phyloP scores from a whole-genome alignment of 257 asterid species.

The Solanum infundibuliforme region DNA sequence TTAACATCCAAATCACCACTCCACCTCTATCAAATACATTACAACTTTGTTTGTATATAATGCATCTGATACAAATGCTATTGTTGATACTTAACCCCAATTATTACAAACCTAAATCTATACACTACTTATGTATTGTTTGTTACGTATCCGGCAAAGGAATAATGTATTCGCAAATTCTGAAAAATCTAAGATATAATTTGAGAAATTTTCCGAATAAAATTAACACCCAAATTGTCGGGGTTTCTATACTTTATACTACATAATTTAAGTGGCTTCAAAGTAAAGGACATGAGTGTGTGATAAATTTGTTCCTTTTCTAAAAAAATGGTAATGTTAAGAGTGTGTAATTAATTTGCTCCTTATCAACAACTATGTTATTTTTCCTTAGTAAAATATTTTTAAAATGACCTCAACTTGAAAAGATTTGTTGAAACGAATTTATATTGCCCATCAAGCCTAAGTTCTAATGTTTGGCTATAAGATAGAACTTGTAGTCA shows the following conservation, averaged over 20 bases:
- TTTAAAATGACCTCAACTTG: not conserved
- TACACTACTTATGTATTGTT: not conserved
- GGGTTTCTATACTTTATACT: not conserved
- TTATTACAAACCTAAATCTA: not conserved
- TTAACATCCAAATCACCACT: too few relatives aligned
- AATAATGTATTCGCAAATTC: too few relatives aligned
- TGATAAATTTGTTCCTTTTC: not conserved
- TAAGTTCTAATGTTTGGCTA: not conserved
- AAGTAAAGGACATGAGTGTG: not conserved
- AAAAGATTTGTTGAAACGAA: not conserved
- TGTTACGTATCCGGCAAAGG: not conserved
- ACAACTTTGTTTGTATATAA: too few relatives aligned
- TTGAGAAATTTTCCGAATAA: not conserved
- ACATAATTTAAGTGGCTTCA: not conserved
- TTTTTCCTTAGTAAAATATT: not conserved
- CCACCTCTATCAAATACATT: too few relatives aligned
- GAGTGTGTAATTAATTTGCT: not conserved
- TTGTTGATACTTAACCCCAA: not conserved
- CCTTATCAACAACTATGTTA: not conserved
- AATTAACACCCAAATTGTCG: not conserved
- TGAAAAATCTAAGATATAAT: too few relatives aligned
- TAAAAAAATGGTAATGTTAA: too few relatives aligned
- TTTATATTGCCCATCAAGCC: not conserved
- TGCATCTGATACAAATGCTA: too few relatives aligned
- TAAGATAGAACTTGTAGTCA: not conserved